Conservation (phyloP, 192 early-diverging fungal genomes). For the Coemansia umbellata region DNA sequence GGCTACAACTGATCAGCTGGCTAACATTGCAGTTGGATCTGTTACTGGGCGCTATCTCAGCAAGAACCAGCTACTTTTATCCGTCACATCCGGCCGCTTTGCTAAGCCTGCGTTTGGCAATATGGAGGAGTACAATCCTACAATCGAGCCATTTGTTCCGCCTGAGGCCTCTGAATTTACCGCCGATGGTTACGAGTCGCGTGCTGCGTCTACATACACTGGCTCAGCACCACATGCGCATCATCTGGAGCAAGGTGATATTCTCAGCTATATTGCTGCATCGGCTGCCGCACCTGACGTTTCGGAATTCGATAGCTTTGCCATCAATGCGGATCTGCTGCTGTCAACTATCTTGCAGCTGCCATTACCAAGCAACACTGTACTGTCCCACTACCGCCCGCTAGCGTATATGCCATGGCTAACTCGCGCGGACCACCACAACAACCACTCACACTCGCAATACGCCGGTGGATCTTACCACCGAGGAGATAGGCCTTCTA, state of each 20-base stretch:
- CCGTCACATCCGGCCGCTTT: constrained; percentile 31
- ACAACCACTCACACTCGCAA: background rate
- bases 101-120: constrained; percentile 6
- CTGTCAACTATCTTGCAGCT: constrained; percentile 21
- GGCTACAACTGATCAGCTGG: background rate
- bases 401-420: constrained; percentile 40
- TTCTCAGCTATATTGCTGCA: constrained; percentile 41
- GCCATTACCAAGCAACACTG: background rate
- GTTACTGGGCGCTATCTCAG: constrained; percentile 27
- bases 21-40: constrained; percentile 26
- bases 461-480: constrained; percentile 1
- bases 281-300: constrained; percentile 22
- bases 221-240: background rate
- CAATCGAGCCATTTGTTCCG: constrained; percentile 21
- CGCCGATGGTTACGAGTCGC: background rate
- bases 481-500: constrained; percentile 2
- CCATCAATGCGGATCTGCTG: constrained; percentile 26
- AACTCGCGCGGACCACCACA: constrained; percentile 3
- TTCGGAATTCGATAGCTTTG: constrained; percentile 6
- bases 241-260: constrained; percentile 38
- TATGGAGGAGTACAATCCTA: constrained; percentile 29
- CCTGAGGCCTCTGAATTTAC: background rate
- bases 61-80: constrained; percentile 32
- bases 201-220: background rate
- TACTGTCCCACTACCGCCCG: constrained; percentile 34